Evolutionary conservation across 2,329 filamentous ascomycete species (phyloP).

Genomic region (Fusarium sulawesiense): DNA sequence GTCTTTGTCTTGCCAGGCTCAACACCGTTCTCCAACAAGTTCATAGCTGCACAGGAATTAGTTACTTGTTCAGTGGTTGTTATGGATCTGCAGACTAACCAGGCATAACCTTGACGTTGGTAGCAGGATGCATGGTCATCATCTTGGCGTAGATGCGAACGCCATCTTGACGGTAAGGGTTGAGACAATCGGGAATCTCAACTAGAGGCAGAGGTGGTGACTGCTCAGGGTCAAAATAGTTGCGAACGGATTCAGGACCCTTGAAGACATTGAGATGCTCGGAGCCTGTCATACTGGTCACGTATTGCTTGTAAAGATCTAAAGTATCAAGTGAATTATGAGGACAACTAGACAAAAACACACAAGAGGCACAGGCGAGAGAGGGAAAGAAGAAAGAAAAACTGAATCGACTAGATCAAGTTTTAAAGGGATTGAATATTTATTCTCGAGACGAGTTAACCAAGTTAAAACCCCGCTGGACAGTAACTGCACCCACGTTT

Average conservation of each 20-base stretch:
- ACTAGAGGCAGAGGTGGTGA: slow-evolving; percentile 69
- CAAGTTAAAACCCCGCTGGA: slow-evolving; percentile 14
- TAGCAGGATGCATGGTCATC: slow-evolving; percentile 70
- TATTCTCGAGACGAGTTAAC: slow-evolving; percentile 11
- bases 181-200: slow-evolving; percentile 67
- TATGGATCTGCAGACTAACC: slow-evolving; percentile 49
- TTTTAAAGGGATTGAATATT: slow-evolving; percentile 21
- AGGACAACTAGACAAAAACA: not conserved
- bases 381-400: slow-evolving; percentile 7
- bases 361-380: not conserved
- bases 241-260: slow-evolving; percentile 64
- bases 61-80: not conserved
- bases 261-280: slow-evolving; percentile 63
- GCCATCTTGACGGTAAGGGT: slow-evolving; percentile 66
- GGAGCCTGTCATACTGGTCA: slow-evolving; percentile 42
- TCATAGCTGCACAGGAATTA: slow-evolving; percentile 48
- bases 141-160: slow-evolving; percentile 73
- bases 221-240: slow-evolving; percentile 69
- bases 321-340: slow-evolving; percentile 1
- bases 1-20: slow-evolving; percentile 60
- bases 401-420: not conserved
- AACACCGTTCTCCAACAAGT: slow-evolving; percentile 61
- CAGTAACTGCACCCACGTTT: slow-evolving; percentile 28
- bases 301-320: slow-evolving; percentile 10
- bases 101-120: slow-evolving; percentile 72